phyloP scores from a whole-genome alignment of 495 filamentous ascomycete species.

The Copromyces sp. region DNA sequence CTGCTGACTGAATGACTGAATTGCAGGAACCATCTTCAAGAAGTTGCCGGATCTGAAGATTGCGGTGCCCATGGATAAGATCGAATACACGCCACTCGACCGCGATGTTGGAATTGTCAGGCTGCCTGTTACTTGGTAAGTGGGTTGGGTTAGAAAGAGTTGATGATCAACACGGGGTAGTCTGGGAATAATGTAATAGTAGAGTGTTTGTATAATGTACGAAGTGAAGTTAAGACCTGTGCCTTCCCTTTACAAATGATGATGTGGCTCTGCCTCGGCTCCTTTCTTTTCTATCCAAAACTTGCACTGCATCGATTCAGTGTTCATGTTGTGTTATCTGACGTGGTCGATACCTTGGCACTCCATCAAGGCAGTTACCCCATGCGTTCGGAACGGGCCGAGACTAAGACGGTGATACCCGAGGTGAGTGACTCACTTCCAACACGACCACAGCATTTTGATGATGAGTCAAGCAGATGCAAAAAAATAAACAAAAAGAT shows the following conservation, averaged over 20 bases:
- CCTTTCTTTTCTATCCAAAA: neutral
- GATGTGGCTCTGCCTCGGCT: neutral
- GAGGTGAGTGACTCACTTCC: neutral
- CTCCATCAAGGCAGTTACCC: neutral
- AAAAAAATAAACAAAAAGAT: neutral
- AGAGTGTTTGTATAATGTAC: too few relatives aligned
- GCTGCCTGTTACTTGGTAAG: constrained; percentile 23
- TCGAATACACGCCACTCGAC: constrained; percentile 25
- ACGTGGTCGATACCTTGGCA: neutral
- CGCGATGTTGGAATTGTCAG: constrained; percentile 32
- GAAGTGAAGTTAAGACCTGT: neutral
- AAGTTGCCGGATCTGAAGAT: constrained; percentile 27
- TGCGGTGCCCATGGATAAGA: constrained; percentile 23
- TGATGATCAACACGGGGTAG: neutral
- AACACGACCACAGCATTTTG: neutral
- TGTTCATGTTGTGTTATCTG: neutral
- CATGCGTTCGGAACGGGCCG: neutral
- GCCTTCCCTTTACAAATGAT: neutral
- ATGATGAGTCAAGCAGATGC: neutral
- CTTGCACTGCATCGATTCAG: neutral
- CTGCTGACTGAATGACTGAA: too few relatives aligned
- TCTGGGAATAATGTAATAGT: neutral
- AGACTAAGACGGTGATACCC: neutral
- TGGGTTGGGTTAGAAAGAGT: too few relatives aligned
- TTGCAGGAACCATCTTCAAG: constrained; percentile 20